These are phyloP conservation scores for Aphanomyces invadans DNA, from an alignment of 352 stramenopile genomes.

Conservation along the genomic window DNA sequence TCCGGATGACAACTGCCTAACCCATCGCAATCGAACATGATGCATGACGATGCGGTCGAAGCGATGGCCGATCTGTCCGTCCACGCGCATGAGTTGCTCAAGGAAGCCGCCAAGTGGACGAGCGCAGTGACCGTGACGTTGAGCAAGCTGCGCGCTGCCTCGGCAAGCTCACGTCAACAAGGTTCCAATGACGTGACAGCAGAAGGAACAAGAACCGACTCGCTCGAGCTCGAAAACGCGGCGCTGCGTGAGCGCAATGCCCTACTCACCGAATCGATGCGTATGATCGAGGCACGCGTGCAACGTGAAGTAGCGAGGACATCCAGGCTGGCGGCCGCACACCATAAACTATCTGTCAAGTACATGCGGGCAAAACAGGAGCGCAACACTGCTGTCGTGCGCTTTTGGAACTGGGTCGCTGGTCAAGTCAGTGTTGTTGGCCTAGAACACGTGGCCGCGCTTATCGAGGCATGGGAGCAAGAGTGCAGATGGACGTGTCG, in stretches of 20 bases:
- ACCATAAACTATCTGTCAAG: neutral
- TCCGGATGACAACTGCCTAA: too few relatives aligned
- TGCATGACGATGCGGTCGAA: neutral
- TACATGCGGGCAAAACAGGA: neutral
- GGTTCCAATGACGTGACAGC: neutral
- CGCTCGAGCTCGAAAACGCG: neutral
- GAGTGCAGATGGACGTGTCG: too few relatives aligned
- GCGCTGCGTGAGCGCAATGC: neutral
- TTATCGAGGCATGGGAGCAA: neutral
- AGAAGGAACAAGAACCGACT: neutral
- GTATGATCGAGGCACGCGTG: neutral
- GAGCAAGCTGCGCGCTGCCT: neutral
- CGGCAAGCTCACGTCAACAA: neutral
- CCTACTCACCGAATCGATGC: neutral
- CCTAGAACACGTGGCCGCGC: neutral
- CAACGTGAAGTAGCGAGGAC: neutral
- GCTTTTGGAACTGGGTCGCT: neutral
- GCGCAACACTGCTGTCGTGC: neutral
- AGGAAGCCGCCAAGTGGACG: neutral
- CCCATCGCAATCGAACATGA: too few relatives aligned
- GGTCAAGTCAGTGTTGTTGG: neutral
- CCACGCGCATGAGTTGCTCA: neutral
- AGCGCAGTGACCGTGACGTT: neutral
- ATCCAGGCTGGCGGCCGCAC: neutral
- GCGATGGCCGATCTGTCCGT: neutral